Conservation (phyloP, 805 yeast species). For the Candida sonorensis region DNA sequence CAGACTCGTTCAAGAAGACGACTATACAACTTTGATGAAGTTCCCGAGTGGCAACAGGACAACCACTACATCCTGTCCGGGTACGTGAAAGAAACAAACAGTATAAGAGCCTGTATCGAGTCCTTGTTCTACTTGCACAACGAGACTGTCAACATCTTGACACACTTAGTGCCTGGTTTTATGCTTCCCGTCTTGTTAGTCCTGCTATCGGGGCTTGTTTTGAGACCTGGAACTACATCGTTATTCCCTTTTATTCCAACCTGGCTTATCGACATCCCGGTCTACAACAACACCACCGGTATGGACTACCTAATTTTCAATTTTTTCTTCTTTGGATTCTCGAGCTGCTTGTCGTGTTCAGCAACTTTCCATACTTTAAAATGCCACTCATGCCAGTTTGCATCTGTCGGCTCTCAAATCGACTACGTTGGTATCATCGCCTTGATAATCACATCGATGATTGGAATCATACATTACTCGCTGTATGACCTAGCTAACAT, state of each 20-base stretch:
- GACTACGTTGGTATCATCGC: constrained; percentile 52
- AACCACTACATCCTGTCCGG: constrained; percentile 46
- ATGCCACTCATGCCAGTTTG: constrained; percentile 38
- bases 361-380: constrained; percentile 46
- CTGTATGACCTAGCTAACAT: constrained; percentile 36
- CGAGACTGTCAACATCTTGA: constrained; percentile 45
- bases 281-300: constrained; percentile 17
- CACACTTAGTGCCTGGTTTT: constrained; percentile 44
- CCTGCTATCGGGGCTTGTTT: too few relatives aligned
- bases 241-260: constrained; percentile 18
- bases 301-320: constrained; percentile 35
- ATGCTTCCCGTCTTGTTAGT: too few relatives aligned
- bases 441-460: constrained; percentile 41
- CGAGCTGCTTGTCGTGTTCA: constrained; percentile 39
- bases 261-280: constrained; percentile 20
- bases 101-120: constrained; percentile 31
- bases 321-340: constrained; percentile 39
- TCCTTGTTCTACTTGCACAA: constrained; percentile 43
- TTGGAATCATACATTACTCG: constrained; percentile 32
- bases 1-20: neutral
- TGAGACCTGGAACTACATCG: constrained; percentile 1
- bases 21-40: constrained; percentile 32
- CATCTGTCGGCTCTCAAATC: constrained; percentile 40
- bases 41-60: constrained; percentile 52
- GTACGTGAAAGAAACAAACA: constrained; percentile 41